Base-by-base conservation (phyloP, 2,329 filamentous ascomycete genomes). In the Exophiala mesophila region DNA sequence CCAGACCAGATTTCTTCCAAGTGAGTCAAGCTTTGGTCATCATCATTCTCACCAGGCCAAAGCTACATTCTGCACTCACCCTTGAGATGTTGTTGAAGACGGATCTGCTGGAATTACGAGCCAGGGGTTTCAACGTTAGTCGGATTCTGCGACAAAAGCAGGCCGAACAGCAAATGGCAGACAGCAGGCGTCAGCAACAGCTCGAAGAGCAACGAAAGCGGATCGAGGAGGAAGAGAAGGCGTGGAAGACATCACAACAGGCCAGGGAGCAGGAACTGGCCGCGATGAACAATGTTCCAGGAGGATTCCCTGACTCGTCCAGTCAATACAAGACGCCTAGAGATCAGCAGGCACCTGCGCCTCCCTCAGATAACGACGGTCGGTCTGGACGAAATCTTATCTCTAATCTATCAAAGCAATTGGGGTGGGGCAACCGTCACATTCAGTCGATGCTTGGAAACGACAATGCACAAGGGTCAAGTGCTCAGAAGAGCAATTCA, bases 61-160 rank as follows among this genome's bases (percentile, higher is more conserved):
- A 86, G 52, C 85, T 94, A 57, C 85, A 94, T 59, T 88, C 90
- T 2, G 88, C 87, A 41, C 76, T 96, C 42, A 90, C 92, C 40
- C 80, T 98, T 42, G 92, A 97, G 64, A 89, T 88, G 39, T 83
- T 98, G 50, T 69, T 98, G 26, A 90, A 85, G 44, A 81, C 92
- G 6, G 87, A 90, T 55, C 72, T 98, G 17, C 77, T 85, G 34
- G 82, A 89, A 38, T 69, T 98, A 29, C 82, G 87, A 56, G 80
- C 82, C 47, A 87, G 92, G 51, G 92, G 92, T 2, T 97, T 96
- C 71, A 97, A 98, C 54, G 92, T 98, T 28, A 88, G 96, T 58
- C 83, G 92, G 36, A 97, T 98, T 49, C 73, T 98, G 16, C 80
- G 87, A 26, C 83, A 83, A 40, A 94, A 94, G 67, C 88, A 85